Evolutionary conservation across 129 eudicot species (phyloP).

Genomic region (Lactuca sativa): DNA sequence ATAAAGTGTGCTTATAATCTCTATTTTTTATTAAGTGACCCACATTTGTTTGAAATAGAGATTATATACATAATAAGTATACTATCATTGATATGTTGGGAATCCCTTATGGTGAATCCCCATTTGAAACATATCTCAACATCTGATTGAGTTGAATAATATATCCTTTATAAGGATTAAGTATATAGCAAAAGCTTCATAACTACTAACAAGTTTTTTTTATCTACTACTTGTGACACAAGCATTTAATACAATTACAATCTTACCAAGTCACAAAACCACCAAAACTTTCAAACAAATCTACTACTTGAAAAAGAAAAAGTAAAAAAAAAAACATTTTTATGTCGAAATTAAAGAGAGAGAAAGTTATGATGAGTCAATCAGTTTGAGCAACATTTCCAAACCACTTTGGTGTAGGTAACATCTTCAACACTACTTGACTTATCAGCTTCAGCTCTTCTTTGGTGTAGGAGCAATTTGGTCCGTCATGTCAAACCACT

Average conservation of each 20-base stretch:
- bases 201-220: too few species aligned
- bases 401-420: constrained; percentile 63
- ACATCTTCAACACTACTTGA: constrained; percentile 45
- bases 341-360: constrained; percentile 22
- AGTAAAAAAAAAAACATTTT: background rate
- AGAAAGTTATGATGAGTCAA: background rate
- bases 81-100: too few species aligned
- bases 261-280: constrained; percentile 4
- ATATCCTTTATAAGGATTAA: too few species aligned
- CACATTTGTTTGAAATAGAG: too few species aligned
- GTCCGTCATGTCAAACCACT: constrained; percentile 73
- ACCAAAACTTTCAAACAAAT: constrained; percentile 21
- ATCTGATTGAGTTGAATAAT: too few species aligned
- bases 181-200: too few species aligned
- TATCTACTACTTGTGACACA: background rate
- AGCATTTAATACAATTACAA: background rate
- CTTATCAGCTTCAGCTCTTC: constrained; percentile 58
- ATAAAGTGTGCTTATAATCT: too few species aligned
- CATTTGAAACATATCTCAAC: too few species aligned
- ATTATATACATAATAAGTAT: too few species aligned
- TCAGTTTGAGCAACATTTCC: constrained; percentile 42
- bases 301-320: constrained; percentile 7
- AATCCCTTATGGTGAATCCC: too few species aligned
- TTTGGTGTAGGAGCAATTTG: constrained; percentile 81
- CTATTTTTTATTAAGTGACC: too few species aligned